Evolutionary conservation across 1,284 basidiomycete genomes (phyloP).

Genomic region (Puccinia horiana): DNA sequence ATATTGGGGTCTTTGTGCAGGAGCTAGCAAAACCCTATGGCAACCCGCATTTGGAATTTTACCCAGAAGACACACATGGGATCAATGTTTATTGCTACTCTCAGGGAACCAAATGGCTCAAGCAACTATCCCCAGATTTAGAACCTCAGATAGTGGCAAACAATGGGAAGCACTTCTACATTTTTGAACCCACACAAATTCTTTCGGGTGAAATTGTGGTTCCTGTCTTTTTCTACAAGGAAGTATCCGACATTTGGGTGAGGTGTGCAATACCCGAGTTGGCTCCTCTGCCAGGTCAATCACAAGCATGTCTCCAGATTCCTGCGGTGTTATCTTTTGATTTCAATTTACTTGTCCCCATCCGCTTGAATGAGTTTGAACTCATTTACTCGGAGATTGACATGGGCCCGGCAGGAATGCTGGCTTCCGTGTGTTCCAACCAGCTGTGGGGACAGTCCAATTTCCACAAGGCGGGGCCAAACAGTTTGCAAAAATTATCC

Average conservation of each 20-base stretch:
- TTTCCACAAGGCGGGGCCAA: too few species aligned
- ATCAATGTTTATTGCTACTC: neutral
- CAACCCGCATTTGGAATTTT: neutral
- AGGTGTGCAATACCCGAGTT: neutral
- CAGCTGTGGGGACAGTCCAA: too few species aligned
- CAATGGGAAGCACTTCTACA: neutral
- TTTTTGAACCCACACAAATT: neutral
- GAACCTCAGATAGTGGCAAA: neutral
- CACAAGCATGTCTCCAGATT: too few species aligned
- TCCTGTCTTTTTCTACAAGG: neutral
- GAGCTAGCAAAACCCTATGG: neutral
- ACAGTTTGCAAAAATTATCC: too few species aligned
- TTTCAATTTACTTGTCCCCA: too few species aligned
- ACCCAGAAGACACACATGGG: slow-evolving; percentile 1
- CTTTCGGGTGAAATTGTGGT: neutral
- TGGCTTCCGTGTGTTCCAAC: too few species aligned
- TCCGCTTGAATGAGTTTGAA: too few species aligned
- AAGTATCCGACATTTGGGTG: neutral
- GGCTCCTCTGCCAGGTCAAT: too few species aligned
- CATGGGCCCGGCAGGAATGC: too few species aligned
- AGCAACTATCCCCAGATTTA: neutral
- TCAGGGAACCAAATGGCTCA: neutral
- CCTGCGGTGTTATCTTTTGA: too few species aligned
- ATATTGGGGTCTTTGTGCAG: neutral
- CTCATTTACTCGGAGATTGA: too few species aligned